Evolutionary conservation across 192 early-diverging fungal species (phyloP).

Genomic region (Dissophora ornata): DNA sequence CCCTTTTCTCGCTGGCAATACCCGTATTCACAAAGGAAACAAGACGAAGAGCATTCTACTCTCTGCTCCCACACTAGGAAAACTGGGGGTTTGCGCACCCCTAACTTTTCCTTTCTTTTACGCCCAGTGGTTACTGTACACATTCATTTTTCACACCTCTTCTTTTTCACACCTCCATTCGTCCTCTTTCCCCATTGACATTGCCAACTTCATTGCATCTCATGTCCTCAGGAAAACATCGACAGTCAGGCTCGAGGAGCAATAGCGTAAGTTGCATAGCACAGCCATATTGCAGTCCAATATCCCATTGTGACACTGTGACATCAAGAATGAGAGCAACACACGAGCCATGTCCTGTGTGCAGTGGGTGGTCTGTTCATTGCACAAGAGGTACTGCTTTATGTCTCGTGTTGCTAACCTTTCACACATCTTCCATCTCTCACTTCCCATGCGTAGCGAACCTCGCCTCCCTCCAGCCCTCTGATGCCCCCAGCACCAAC

Average conservation of each 20-base stretch:
- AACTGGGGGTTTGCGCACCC: conserved; percentile 2
- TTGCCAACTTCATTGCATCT: not conserved
- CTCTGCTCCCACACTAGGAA: too few species aligned
- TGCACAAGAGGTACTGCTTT: too few species aligned
- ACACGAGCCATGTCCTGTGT: too few species aligned
- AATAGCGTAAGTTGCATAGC: conserved; percentile 15
- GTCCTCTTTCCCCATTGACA: not conserved
- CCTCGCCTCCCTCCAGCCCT: conserved; percentile 38
- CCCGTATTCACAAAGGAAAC: too few species aligned
- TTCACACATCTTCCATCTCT: too few species aligned
- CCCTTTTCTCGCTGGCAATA: not conserved
- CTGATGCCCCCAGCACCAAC: conserved; percentile 36
- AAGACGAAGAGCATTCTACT: too few species aligned
- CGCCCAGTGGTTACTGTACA: not conserved
- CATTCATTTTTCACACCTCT: too few species aligned
- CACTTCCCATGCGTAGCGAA: too few species aligned
- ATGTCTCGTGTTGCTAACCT: too few species aligned
- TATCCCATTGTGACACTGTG: not conserved
- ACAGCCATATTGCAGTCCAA: not conserved
- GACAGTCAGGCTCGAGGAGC: conserved; percentile 4
- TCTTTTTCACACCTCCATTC: not conserved
- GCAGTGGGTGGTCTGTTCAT: too few species aligned
- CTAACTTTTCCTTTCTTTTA: not conserved
- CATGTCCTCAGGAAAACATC: conserved; percentile 5
- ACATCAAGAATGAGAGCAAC: too few species aligned